Conservation (phyloP, 2,329 filamentous ascomycete genomes). For the Trichoderma simmonsii region DNA sequence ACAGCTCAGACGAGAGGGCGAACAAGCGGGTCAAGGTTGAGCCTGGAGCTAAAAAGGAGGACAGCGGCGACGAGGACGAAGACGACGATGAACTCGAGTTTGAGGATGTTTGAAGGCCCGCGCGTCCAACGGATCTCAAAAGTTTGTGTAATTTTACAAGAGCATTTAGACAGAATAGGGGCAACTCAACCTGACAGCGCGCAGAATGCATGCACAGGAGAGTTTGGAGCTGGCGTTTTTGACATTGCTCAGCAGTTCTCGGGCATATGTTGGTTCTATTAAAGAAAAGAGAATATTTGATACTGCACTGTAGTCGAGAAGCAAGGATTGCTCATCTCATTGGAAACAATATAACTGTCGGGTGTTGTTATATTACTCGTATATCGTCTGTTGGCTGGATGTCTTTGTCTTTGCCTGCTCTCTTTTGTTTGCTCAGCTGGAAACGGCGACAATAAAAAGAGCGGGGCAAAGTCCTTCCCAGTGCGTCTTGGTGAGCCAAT, state of each 20-base stretch:
- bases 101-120: conserved; percentile 48
- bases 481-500: not conserved
- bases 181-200: not conserved
- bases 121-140: not conserved
- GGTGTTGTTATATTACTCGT: not conserved
- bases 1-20: conserved; percentile 42
- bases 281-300: not conserved
- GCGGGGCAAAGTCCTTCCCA: not conserved
- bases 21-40: conserved; percentile 63
- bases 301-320: not conserved
- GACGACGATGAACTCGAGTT: conserved; percentile 57
- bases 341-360: not conserved
- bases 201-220: not conserved
- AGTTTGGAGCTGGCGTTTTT: not conserved
- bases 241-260: not conserved
- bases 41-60: conserved; percentile 44
- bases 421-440: not conserved
- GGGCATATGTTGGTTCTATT: not conserved
- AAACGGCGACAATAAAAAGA: not conserved
- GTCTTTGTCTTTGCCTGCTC: too few species aligned
- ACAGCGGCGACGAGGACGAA: conserved; percentile 42
- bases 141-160: not conserved
- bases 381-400: not conserved
- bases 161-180: not conserved
- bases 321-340: not conserved